Percentiles rank a stretch among this genome's conserved stretches.
Conservation (phyloP, 2,329 filamentous ascomycete genomes). For the Trichoderma sp. region DNA sequence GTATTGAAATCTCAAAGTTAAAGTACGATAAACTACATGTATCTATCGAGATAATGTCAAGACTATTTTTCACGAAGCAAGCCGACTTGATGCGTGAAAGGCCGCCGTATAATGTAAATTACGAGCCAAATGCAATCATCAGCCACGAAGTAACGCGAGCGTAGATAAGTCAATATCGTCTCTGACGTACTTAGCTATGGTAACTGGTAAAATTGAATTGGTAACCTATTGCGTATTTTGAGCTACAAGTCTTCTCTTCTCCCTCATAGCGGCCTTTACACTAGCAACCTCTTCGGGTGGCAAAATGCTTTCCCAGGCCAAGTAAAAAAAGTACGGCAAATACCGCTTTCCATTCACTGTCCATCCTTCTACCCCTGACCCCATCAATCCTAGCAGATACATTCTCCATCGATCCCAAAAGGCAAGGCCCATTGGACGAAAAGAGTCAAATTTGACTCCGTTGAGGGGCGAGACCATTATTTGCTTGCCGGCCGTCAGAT, state of each 20-base stretch:
- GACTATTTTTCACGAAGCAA: too few relatives aligned
- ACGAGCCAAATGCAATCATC: too few relatives aligned
- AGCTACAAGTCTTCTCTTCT: neutral
- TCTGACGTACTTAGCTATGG: neutral
- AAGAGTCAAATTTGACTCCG: conserved; percentile 21
- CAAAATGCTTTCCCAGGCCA: conserved; percentile 12
- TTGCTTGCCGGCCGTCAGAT: neutral
- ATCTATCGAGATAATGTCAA: too few relatives aligned
- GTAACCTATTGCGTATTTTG: neutral
- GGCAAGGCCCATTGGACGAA: conserved; percentile 23
- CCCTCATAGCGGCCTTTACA: neutral
- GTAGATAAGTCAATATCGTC: too few relatives aligned
- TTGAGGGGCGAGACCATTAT: neutral
- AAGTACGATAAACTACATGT: too few relatives aligned
- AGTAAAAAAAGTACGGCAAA: neutral
- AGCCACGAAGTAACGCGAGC: too few relatives aligned
- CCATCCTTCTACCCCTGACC: neutral
- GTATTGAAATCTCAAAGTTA: too few relatives aligned
- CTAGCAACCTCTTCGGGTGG: neutral
- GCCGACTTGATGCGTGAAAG: too few relatives aligned
- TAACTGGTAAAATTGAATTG: neutral
- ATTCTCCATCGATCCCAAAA: conserved; percentile 25
- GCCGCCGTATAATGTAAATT: too few relatives aligned
- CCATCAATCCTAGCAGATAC: conserved; percentile 19
- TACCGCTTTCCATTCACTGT: neutral